phyloP scores from a whole-genome alignment of 441 rosid genomes.

The Pelargonium cotyledonis region DNA sequence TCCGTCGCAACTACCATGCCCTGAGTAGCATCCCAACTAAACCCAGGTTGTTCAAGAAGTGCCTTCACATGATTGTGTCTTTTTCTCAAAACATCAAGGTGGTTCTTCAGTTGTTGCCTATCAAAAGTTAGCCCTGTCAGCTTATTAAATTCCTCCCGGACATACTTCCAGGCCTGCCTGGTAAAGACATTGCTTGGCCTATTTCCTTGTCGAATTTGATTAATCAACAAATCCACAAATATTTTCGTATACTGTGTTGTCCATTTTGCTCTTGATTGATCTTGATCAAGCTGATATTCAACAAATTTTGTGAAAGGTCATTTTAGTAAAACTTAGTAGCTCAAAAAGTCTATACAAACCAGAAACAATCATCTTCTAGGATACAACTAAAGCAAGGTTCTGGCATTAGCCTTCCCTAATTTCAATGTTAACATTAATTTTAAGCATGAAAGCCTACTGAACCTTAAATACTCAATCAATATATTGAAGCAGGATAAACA shows the following conservation, averaged over 20 bases:
- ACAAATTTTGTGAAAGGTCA: not conserved
- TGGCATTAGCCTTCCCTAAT: not conserved
- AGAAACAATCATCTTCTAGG: too few species aligned
- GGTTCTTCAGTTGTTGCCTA: constrained; percentile 3
- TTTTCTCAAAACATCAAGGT: constrained; percentile 2
- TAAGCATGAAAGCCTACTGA: not conserved
- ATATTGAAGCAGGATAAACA: not conserved
- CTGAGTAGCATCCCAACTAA: constrained; percentile 2
- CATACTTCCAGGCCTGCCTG: not conserved
- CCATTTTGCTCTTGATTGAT: constrained; percentile 3
- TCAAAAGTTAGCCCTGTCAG: constrained; percentile 2
- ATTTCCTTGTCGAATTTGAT: constrained; percentile 1
- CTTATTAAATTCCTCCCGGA: constrained; percentile 5
- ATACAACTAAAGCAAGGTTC: not conserved
- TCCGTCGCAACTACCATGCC: not conserved
- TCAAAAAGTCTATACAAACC: too few species aligned
- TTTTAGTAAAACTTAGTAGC: too few species aligned
- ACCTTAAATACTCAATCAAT: not conserved
- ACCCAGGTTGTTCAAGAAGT: not conserved
- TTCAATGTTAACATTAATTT: not conserved
- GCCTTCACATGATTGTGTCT: constrained; percentile 4
- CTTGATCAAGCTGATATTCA: not conserved
- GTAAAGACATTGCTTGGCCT: constrained; percentile 1
- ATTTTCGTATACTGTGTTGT: not conserved
- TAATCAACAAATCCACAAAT: not conserved